Evolutionary conservation across 345 rosid genomes (phyloP), one percentile per base, ranked within the genome.

Genomic region (Passiflora organensis): DNA sequence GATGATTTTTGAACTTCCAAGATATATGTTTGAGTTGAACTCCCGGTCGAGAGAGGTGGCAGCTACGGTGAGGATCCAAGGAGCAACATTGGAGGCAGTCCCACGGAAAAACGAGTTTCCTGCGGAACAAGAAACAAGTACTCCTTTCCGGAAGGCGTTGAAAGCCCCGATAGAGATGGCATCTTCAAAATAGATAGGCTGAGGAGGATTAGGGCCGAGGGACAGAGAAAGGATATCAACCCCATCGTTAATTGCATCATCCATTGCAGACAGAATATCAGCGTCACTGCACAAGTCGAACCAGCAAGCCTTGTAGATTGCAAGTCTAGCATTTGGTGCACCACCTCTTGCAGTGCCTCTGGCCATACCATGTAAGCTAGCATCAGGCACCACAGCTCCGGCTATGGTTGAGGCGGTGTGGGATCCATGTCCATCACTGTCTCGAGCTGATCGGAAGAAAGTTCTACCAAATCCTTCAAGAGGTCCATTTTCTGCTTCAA

Each of bases 1-100:
- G 12, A 61, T 36, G 32, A 68, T n/a, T 51, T 57, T 37, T 38
- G 69, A 70, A 46, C 73, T 71, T 32, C 70, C 72, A 22, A 77
- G 70, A 52, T 46, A 43, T 4, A 62, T 47, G 51, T 64, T 14
- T 6, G 60, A 63, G 53, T 46, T 14, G 48, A 57, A 57, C 38
- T 57, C 21, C 10, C 61, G 13, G 28, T 57, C 61, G 3, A 57
- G 13, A 18, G 51, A 28, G 43, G 43, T 45, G 6, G 44, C 61
- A 28, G 51, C 61, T 6, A 45, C 51, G 45, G 61, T 45, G 15
- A 57, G 51, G n/a, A 23, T 15, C 61, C 61, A 57, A 57, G 61
- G 52, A 12, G 52, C 4, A 10, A 44, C 21, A 44, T 57, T 57
- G 6, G 1, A 0, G 9, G 6, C 13, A 18, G 52, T 34, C 15